Evolutionary conservation across 225 moss, liverwort and hornwort species (phyloP).

Genomic region (Neckera pumila): DNA sequence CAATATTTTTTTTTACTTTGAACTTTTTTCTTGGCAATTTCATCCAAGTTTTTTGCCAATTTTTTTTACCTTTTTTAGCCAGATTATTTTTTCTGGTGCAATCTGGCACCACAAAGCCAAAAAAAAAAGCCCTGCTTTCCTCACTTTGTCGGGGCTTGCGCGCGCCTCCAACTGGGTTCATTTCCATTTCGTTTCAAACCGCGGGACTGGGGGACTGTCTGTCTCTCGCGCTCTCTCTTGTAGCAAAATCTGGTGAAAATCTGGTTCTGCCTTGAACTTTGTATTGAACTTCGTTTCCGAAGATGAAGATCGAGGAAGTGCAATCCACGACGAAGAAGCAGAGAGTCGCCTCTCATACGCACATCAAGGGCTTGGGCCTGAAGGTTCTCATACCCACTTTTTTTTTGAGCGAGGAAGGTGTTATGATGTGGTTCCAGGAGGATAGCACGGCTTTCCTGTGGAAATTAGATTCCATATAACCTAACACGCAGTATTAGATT

Average conservation of each 20-base stretch:
- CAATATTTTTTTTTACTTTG: too few relatives aligned
- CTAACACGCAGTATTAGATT: not conserved
- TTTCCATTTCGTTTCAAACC: not conserved
- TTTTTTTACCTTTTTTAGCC: too few relatives aligned
- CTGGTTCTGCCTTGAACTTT: not conserved
- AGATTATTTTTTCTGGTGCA: too few relatives aligned
- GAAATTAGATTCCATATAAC: not conserved
- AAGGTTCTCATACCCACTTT: constrained; percentile 25
- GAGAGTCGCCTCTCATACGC: constrained; percentile 89
- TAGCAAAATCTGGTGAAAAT: not conserved
- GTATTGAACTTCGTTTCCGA: not conserved
- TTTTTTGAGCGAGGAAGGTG: not conserved
- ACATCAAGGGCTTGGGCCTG: constrained; percentile 89
- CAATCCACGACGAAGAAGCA: constrained; percentile 95
- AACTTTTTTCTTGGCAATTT: too few relatives aligned
- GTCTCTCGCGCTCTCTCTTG: not conserved
- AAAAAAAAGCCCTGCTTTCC: too few relatives aligned
- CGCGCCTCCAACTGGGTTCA: not conserved
- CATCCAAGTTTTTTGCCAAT: too few relatives aligned
- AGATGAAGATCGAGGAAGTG: constrained; percentile 97
- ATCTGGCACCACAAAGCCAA: too few relatives aligned
- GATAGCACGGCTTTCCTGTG: constrained; percentile 53
- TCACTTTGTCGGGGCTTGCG: not conserved
- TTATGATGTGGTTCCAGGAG: constrained; percentile 20
- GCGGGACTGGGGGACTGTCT: too few relatives aligned